Conservation (phyloP, 805 yeast genomes). For the Candida alai region DNA sequence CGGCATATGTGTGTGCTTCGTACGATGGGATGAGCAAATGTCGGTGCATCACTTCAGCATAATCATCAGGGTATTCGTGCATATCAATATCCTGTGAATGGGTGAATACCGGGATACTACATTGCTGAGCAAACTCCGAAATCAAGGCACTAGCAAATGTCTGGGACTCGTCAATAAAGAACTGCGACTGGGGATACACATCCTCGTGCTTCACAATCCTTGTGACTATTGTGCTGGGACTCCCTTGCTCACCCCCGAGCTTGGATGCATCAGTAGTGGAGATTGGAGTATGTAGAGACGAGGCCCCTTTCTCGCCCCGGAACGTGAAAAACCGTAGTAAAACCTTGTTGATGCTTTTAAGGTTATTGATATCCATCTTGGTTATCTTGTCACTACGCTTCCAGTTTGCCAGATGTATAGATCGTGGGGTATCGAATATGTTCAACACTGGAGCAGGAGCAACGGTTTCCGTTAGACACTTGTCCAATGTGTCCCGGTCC, state of each 20-base stretch:
- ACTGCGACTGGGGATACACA: constrained; percentile 11
- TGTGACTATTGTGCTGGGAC: background rate
- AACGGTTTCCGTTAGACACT: constrained; percentile 23
- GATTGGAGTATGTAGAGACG: constrained; percentile 7
- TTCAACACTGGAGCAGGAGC: background rate
- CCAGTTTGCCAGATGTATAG: too few relatives aligned
- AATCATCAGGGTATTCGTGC: constrained; percentile 15
- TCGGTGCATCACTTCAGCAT: constrained; percentile 29
- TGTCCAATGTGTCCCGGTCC: constrained; percentile 20
- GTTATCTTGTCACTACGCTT: constrained; percentile 10
- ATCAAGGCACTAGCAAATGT: constrained; percentile 23
- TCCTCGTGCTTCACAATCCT: background rate
- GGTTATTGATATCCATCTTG: constrained; percentile 26
- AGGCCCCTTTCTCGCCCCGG: constrained; percentile 29
- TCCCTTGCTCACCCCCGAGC: background rate
- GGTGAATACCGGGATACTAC: constrained; percentile 15
- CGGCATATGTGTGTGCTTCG: constrained; percentile 32
- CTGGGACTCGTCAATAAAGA: constrained; percentile 25
- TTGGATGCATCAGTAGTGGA: constrained; percentile 17
- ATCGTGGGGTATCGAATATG: background rate
- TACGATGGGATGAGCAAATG: constrained; percentile 33
- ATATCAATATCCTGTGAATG: constrained; percentile 16
- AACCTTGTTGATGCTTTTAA: constrained; percentile 29
- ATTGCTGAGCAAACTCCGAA: constrained; percentile 18
- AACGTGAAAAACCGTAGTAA: constrained; percentile 29